Conservation (phyloP, 2,329 filamentous ascomycete genomes). For the Fusarium humuli region DNA sequence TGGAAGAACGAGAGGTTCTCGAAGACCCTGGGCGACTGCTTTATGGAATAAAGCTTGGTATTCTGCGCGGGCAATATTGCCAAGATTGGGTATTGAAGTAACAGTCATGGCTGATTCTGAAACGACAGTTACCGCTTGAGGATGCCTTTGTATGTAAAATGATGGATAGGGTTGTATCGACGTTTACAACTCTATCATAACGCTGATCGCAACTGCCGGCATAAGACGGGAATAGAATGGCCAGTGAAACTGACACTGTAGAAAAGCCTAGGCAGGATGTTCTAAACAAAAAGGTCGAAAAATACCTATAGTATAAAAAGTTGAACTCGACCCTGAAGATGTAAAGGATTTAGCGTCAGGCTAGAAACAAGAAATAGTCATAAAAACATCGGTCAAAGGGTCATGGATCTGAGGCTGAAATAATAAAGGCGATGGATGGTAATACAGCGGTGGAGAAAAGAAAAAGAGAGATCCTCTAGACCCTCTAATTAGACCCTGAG, state of each 20-base stretch:
- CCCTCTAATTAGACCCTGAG: background rate
- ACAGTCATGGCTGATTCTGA: slow-evolving; percentile 15
- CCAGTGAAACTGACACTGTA: background rate
- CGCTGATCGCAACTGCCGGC: slow-evolving; percentile 3
- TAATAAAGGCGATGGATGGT: slow-evolving; percentile 1
- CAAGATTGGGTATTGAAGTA: slow-evolving; percentile 35
- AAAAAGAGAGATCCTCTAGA: background rate
- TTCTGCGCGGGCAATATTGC: slow-evolving; percentile 44
- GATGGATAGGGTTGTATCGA: slow-evolving; percentile 15
- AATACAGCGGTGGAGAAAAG: slow-evolving; percentile 17
- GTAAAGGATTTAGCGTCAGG: background rate
- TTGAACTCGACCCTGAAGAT: background rate
- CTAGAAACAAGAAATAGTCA: background rate
- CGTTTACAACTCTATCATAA: slow-evolving; percentile 27
- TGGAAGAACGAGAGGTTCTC: slow-evolving; percentile 64
- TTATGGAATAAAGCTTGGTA: slow-evolving; percentile 55
- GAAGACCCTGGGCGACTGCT: slow-evolving; percentile 53
- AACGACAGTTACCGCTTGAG: background rate
- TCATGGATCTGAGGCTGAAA: slow-evolving; percentile 28
- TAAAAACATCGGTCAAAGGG: slow-evolving; percentile 19
- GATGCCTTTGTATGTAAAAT: slow-evolving; percentile 1
- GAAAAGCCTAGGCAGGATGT: background rate
- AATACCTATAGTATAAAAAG: background rate
- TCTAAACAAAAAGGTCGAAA: background rate
- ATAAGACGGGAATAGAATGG: slow-evolving; percentile 11